Percentiles rank a stretch among this genome's conserved stretches.
Conservation (phyloP, 2,329 filamentous ascomycete species). For the Penicillium carneum region DNA sequence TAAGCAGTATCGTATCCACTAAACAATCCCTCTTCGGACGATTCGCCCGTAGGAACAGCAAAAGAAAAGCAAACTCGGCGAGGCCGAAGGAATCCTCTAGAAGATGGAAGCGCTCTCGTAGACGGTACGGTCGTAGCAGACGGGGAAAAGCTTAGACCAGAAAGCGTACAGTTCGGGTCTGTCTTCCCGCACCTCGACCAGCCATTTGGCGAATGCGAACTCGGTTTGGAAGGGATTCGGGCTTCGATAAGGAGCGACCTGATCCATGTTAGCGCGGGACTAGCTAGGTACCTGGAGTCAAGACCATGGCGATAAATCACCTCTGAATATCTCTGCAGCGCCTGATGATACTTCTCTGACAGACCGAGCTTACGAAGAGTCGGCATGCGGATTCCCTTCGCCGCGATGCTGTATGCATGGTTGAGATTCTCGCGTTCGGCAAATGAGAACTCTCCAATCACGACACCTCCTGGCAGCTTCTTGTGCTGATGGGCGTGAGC, state of each 20-base stretch:
- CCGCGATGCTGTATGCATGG: constrained; percentile 38
- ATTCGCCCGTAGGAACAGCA: neutral
- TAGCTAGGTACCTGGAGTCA: constrained; percentile 1
- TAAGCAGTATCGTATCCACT: neutral
- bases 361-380: constrained; percentile 41
- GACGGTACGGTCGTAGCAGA: constrained; percentile 44
- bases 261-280: constrained; percentile 1
- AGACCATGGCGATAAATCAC: constrained; percentile 28
- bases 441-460: constrained; percentile 26
- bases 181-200: constrained; percentile 37
- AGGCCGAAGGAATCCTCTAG: constrained; percentile 13
- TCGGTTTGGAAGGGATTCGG: constrained; percentile 41
- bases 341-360: constrained; percentile 34
- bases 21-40: neutral
- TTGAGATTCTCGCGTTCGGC: constrained; percentile 33
- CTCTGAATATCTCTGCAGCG: constrained; percentile 41
- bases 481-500: constrained; percentile 35
- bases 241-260: constrained; percentile 45
- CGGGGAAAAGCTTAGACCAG: constrained; percentile 44
- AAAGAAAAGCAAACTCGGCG: neutral
- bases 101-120: constrained; percentile 39
- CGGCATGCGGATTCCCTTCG: constrained; percentile 33
- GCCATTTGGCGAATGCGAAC: constrained; percentile 43
- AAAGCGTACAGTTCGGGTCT: constrained; percentile 39
- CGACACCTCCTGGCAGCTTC: constrained; percentile 34